Evolutionary conservation across 805 yeast genomes (phyloP), one percentile per base, ranked within the genome.

Genomic region (Candida methanosorbosa): DNA sequence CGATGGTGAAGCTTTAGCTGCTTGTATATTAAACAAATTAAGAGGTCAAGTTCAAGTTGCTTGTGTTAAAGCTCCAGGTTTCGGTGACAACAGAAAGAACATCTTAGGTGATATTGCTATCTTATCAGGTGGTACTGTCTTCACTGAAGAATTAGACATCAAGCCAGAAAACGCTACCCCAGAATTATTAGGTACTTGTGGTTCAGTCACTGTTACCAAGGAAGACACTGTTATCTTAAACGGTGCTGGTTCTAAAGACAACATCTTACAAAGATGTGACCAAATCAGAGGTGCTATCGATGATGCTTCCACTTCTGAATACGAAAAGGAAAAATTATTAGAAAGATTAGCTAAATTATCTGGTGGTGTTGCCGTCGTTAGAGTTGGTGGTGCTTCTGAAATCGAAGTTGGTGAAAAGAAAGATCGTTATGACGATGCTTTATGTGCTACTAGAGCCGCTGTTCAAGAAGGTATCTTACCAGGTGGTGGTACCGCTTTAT

Each of bases 331-430:
- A 70, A 92, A 92, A 70, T 73, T 90, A 55, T 96, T 86, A 68
- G 97, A 90, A 71, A 81, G 98, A 68, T 72, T 92, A 46, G 97
- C 98, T 52, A 92, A 90, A 70, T 73, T 92, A 46, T 81, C 94
- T 32, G 96, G 96, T 40, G 97, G 97, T 76, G 97, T 92, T 57
- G 98, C 98, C 37, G 97, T 92, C 45, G 73, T 92, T 55, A 84
- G 83, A 70, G 97, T 90, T 42, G 98, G 98, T 61, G 98, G 98
- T 49, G 62, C 95, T 30, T 82, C 95, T 17, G 97, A 92, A 68
- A 83, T 92, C 47, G 97, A 92, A 68, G 98, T 92, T 47, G 94
- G 97, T 56, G 98, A 92, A 73, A 92, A 92, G 92, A 92, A 92
- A 72, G 98, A 92, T 63, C 82, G 98, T 67, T 85, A 87, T 57